phyloP scores from a whole-genome alignment of 352 stramenopile species.

The Vaucheria bursata region DNA sequence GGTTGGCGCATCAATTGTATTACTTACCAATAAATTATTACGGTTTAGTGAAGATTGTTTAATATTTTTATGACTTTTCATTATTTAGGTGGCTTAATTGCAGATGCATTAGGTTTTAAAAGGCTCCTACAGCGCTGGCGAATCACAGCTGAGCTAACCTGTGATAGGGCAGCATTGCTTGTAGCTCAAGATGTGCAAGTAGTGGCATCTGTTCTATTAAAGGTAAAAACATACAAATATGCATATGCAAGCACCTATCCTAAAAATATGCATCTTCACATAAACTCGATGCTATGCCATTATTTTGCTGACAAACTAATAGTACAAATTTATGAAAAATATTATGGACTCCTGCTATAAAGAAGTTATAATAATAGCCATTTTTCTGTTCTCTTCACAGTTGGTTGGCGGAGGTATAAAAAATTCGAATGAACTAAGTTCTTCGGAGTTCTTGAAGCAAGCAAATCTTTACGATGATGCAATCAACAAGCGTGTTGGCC shows the following conservation, averaged over 20 bases:
- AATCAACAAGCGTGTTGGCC: slow-evolving; percentile 18
- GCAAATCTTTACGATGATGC: slow-evolving; percentile 29
- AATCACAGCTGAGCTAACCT: slow-evolving; percentile 57
- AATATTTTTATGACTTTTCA: no score
- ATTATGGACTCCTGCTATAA: neutral
- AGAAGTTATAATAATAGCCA: neutral
- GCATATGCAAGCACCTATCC: neutral
- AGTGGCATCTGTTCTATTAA: slow-evolving; percentile 53
- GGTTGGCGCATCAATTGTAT: no score
- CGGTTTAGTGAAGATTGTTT: no score
- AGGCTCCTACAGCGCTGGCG: slow-evolving; percentile 52
- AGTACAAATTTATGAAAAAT: no score
- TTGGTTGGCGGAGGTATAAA: slow-evolving; percentile 2
- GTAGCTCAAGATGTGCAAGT: slow-evolving; percentile 55
- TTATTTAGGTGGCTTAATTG: slow-evolving; percentile 39
- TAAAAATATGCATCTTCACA: neutral
- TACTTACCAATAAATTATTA: no score
- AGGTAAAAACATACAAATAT: slow-evolving; percentile 33
- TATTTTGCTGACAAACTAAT: no score
- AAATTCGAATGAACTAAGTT: slow-evolving; percentile 22
- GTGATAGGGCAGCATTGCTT: slow-evolving; percentile 56
- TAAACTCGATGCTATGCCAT: neutral
- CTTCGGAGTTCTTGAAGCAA: slow-evolving; percentile 38
- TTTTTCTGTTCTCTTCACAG: neutral
- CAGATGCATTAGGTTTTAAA: slow-evolving; percentile 21